Evolutionary conservation across 257 asterid genomes (phyloP).

Genomic region (Verbena officinalis): DNA sequence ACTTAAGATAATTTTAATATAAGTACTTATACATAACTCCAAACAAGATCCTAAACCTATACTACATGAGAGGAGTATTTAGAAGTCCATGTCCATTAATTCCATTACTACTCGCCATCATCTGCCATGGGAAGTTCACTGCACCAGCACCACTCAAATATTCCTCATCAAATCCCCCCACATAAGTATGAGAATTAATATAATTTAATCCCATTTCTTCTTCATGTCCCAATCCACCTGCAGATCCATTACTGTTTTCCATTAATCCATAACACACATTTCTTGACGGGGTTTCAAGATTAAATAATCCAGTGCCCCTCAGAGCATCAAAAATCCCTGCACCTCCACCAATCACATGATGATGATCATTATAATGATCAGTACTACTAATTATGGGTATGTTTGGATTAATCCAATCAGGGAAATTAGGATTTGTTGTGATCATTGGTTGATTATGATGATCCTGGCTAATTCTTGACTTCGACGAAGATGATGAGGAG

Average conservation of each 20-base stretch:
- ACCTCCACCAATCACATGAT: constrained; percentile 34
- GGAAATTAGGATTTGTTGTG: constrained; percentile 28
- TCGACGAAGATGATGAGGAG: constrained; percentile 46
- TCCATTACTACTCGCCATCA: constrained; percentile 48
- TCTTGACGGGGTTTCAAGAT: no score
- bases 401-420: constrained; percentile 29
- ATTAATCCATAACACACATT: no score
- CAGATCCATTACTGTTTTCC: no score
- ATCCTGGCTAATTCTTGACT: constrained; percentile 35
- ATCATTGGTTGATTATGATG: constrained; percentile 39
- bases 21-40: constrained; percentile 29
- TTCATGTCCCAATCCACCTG: no score
- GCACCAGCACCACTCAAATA: constrained; percentile 35
- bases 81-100: constrained; percentile 74
- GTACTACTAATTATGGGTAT: constrained; percentile 30
- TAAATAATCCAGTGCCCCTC: no score
- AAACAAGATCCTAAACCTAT: constrained; percentile 2
- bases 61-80: constrained; percentile 71
- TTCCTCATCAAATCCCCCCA: constrained; percentile 30
- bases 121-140: constrained; percentile 24
- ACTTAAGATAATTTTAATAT: constrained; percentile 7
- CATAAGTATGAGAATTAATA: no score
- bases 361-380: no score
- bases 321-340: no score
- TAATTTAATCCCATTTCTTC: no score